Conservation (phyloP, 495 filamentous ascomycete genomes). For the Neurospora discreta region DNA sequence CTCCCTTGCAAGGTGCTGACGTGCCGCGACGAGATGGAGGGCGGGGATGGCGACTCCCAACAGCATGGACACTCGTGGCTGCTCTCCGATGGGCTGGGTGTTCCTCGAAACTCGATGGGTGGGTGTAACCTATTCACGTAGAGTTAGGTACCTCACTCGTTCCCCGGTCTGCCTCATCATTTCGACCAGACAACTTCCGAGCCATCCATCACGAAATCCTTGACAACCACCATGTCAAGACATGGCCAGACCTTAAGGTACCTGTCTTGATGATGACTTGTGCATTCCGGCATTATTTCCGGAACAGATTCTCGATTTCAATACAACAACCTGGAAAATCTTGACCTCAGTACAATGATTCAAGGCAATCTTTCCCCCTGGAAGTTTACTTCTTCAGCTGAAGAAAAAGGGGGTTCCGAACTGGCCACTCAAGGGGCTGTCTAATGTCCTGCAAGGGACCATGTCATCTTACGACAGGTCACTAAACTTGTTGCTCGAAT, state of each 20-base stretch:
- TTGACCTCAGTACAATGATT: neutral
- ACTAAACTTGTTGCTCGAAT: neutral
- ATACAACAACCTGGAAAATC: neutral
- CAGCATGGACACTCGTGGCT: neutral
- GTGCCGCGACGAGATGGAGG: neutral
- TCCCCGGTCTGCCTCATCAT: neutral
- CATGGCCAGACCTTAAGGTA: neutral
- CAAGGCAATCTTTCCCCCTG: neutral
- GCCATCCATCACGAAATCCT: neutral
- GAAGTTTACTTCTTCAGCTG: neutral
- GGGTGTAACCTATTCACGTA: too few species aligned
- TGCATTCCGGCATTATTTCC: neutral
- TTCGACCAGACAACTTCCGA: neutral
- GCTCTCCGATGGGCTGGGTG: neutral
- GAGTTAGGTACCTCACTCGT: neutral
- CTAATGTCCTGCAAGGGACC: neutral
- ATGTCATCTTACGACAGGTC: neutral
- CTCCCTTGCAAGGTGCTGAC: neutral
- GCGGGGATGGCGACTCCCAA: neutral
- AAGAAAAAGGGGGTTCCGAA: neutral
- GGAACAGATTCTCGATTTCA: neutral
- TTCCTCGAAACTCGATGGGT: neutral
- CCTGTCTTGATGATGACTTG: neutral
- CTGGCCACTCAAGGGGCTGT: neutral
- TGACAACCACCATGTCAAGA: neutral